phyloP scores from a whole-genome alignment of 2,329 filamentous ascomycete species.

The Ceratocystis papillata region DNA sequence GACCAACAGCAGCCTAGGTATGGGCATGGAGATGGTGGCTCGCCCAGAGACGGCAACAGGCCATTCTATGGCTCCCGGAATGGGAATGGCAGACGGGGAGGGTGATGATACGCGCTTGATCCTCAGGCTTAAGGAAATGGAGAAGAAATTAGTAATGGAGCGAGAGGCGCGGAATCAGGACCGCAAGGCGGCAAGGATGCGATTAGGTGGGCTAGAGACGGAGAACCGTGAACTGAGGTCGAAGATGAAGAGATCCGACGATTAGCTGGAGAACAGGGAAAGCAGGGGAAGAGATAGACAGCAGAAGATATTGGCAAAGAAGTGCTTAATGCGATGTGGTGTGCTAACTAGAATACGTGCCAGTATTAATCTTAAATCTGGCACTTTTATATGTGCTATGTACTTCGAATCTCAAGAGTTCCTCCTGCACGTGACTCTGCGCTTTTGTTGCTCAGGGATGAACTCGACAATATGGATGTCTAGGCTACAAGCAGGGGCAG shows the following conservation, averaged over 20 bases:
- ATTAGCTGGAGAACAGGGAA: neutral
- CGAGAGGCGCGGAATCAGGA: conserved; percentile 77
- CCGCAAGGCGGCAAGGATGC: conserved; percentile 67
- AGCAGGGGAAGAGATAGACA: neutral
- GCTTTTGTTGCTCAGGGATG: no score
- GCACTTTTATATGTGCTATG: neutral
- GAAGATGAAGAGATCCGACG: conserved; percentile 41
- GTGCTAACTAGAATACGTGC: neutral
- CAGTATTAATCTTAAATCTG: neutral
- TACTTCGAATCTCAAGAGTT: no score
- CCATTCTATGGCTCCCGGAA: conserved; percentile 23
- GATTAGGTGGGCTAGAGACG: conserved; percentile 62
- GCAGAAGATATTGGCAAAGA: no score
- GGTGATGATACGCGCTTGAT: conserved; percentile 65
- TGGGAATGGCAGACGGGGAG: conserved; percentile 24
- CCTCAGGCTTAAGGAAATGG: conserved; percentile 73
- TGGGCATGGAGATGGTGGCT: conserved; percentile 22
- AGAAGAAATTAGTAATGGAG: conserved; percentile 80
- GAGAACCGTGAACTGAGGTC: conserved; percentile 62
- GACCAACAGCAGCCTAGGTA: conserved; percentile 20
- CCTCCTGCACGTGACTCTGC: no score
- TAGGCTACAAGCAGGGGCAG: no score
- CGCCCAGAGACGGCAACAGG: conserved; percentile 25
- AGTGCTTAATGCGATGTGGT: neutral
- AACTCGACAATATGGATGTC: no score